phyloP scores from a whole-genome alignment of 192 early-diverging fungal species.

The Coemansia sp. region DNA sequence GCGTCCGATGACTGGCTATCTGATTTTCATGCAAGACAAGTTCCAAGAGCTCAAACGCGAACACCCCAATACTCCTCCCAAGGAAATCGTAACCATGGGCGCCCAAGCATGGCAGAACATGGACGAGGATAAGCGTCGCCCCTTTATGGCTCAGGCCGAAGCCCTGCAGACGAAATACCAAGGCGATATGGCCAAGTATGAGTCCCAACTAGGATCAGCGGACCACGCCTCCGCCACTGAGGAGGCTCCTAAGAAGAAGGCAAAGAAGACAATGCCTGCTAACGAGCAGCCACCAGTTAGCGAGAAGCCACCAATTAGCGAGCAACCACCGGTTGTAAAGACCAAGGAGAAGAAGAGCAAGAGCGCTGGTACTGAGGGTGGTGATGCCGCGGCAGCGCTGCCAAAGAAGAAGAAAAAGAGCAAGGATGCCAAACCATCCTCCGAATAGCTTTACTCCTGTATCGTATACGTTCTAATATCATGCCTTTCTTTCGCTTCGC shows the following conservation, averaged over 20 bases:
- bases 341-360: slow-evolving; percentile 1
- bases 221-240: background rate
- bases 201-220: background rate
- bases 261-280: background rate
- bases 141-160: background rate
- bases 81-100: background rate
- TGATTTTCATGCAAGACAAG: background rate
- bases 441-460: background rate
- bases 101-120: background rate
- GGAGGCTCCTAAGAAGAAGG: background rate
- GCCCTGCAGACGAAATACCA: background rate
- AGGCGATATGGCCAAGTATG: background rate
- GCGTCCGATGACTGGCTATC: slow-evolving; percentile 1
- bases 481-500: background rate
- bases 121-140: background rate
- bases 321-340: background rate
- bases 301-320: background rate
- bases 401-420: slow-evolving; percentile 8
- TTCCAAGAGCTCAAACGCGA: background rate
- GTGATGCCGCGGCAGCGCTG: background rate
- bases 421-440: background rate
- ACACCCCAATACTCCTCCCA: background rate
- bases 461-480: background rate
- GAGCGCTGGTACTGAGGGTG: background rate
- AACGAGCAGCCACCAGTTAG: background rate